A percentile compares a stretch with the other conserved stretches of the same genome.
phyloP scores from a whole-genome alignment of 2,329 filamentous ascomycete genomes.

The Cordyceps pruinosa region DNA sequence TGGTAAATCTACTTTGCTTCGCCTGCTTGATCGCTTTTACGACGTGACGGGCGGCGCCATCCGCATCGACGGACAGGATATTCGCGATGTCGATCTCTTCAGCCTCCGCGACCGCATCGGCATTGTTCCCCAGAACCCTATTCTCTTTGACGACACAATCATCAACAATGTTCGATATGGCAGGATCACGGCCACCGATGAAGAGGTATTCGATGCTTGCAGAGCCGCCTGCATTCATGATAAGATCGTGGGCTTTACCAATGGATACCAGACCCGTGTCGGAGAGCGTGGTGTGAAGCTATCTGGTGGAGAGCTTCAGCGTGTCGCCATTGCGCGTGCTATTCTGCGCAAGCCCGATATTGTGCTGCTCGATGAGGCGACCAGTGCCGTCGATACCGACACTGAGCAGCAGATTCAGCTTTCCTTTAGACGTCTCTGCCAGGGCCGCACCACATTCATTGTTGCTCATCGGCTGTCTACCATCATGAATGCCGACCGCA shows the following conservation, averaged over 20 bases:
- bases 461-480: conserved; percentile 65
- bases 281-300: conserved; percentile 39
- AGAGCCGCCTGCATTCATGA: conserved; percentile 51
- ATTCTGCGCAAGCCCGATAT: conserved; percentile 69
- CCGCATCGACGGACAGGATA: conserved; percentile 49
- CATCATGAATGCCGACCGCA: conserved; percentile 61
- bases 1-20: conserved; percentile 52
- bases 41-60: conserved; percentile 48
- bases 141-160: conserved; percentile 52
- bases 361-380: conserved; percentile 72
- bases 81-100: conserved; percentile 45
- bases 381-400: conserved; percentile 67
- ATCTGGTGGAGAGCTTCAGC: conserved; percentile 60
- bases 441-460: conserved; percentile 59
- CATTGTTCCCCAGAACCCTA: conserved; percentile 48
- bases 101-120: conserved; percentile 47
- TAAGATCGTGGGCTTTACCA: conserved; percentile 46
- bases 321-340: conserved; percentile 62
- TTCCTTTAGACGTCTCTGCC: conserved; percentile 50
- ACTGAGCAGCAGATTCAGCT: conserved; percentile 61
- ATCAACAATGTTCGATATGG: conserved; percentile 55
- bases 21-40: conserved; percentile 54
- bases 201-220: conserved; percentile 49
- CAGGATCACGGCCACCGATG: conserved; percentile 45
- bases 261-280: conserved; percentile 13